These are phyloP conservation scores for Mycena amicta DNA, from an alignment of 768 basidiomycete genomes.

Conservation along the genomic window DNA sequence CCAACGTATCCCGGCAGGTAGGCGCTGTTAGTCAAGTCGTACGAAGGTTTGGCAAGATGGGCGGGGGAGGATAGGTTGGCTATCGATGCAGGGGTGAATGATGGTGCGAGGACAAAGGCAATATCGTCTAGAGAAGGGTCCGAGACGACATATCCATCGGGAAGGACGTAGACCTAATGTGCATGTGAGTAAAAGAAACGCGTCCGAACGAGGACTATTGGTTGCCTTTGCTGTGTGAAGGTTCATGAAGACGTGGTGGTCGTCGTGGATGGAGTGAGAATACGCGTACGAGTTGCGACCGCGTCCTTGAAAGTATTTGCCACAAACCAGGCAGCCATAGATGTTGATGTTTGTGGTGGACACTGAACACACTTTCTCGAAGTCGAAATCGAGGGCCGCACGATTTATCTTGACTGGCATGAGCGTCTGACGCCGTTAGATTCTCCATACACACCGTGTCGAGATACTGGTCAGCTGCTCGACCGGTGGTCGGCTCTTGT, in stretches of 20 bases:
- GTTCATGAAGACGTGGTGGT: conserved; percentile 98
- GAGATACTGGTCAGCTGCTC: conserved; percentile 86
- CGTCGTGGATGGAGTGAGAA: conserved; percentile 95
- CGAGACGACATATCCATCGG: conserved; percentile 94
- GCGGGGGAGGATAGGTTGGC: conserved; percentile 57
- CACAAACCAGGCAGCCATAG: conserved; percentile 96
- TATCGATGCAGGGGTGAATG: conserved; percentile 69
- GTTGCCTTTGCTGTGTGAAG: conserved; percentile 87
- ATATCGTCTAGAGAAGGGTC: conserved; percentile 98
- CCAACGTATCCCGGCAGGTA: conserved; percentile 95
- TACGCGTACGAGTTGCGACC: conserved; percentile 94
- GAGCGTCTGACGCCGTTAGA: conserved; percentile 11
- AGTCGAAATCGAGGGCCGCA: conserved; percentile 92
- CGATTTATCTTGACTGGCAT: conserved; percentile 74
- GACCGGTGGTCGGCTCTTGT: conserved; percentile 32
- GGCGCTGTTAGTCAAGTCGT: conserved; percentile 78
- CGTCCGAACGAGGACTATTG: conserved; percentile 22
- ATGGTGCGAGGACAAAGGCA: conserved; percentile 83
- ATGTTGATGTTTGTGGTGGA: conserved; percentile 96
- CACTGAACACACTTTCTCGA: conserved; percentile 98
- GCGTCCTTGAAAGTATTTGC: conserved; percentile 98
- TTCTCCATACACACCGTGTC: conserved; percentile 71
- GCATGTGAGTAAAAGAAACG: conserved; percentile 22
- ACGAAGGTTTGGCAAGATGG: conserved; percentile 73
- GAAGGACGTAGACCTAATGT: conserved; percentile 89